Base-by-base conservation (phyloP, 352 stramenopile species). In the Aphanomyces invadans region DNA sequence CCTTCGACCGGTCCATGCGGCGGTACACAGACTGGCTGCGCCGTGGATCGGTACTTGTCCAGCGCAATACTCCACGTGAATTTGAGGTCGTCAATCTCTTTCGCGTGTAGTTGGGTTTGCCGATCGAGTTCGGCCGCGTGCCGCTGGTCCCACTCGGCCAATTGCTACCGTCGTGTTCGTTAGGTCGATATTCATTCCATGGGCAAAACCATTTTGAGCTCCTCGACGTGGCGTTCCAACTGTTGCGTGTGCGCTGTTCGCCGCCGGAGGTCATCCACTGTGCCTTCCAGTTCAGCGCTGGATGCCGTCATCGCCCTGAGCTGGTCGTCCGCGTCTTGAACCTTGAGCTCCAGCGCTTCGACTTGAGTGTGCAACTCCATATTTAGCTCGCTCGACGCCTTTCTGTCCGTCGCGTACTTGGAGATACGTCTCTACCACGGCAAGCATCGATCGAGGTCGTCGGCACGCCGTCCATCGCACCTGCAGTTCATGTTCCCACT, bases 401-500 rank as follows among this genome's bases (percentile, higher is more conserved):
- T 92, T 0, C 81, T 78, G 36, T 92, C 80, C 32, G 89, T 80
- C 10, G 82, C 80, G 62, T 89, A 90, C 68, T 91, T 90, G 56
- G 76, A 82, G 39, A 90, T 79, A 2, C 81, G 81, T 45, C 87
- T 68, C 75, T 89, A 71, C 45, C 39, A n/a, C n/a, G n/a, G n/a
- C n/a, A n/a, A n/a, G n/a, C n/a, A n/a, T n/a, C n/a, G n/a, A n/a
- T n/a, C n/a, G n/a, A n/a, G n/a, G n/a, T n/a, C n/a, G n/a, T n/a
- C n/a, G n/a, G n/a, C n/a, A n/a, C n/a, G n/a, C n/a, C n/a, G n/a
- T n/a, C n/a, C n/a, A n/a, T n/a, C 2, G 4, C 33, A 49, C 45
- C 62, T 87, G 79, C 68, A 92, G 65, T 71, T 88, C 77, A 36
- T 89, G 81, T 62, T 92, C 80, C 81, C 79, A 90, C 57, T 92